Evolutionary conservation across 352 stramenopile genomes (phyloP).

Genomic region (Phytophthora melonis): DNA sequence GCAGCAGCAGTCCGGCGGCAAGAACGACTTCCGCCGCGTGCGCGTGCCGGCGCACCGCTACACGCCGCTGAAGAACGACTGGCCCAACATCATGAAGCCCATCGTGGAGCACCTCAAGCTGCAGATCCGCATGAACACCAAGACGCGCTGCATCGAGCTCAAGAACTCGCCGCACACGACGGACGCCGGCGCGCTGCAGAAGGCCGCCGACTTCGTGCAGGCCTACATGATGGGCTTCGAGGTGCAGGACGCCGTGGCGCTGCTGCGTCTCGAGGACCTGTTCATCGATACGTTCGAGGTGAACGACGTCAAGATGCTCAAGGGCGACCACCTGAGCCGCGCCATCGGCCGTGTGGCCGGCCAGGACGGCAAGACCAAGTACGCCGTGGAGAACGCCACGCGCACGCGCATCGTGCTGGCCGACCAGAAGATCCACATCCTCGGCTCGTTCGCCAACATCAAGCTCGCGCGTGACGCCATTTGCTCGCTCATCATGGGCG

Average conservation of each 20-base stretch:
- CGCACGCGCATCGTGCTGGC: slow-evolving; percentile 98
- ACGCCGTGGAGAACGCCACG: slow-evolving; percentile 99
- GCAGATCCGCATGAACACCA: slow-evolving; percentile 99
- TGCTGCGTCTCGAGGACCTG: slow-evolving; percentile 99
- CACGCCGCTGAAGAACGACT: slow-evolving; percentile 98
- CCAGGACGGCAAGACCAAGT: slow-evolving; percentile 99
- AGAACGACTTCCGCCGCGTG: slow-evolving; percentile 96
- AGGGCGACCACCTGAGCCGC: slow-evolving; percentile 98
- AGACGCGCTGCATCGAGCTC: slow-evolving; percentile 98
- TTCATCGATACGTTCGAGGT: slow-evolving; percentile 99
- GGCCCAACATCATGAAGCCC: slow-evolving; percentile 99
- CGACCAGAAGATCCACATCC: slow-evolving; percentile 98
- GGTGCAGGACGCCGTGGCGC: slow-evolving; percentile 96
- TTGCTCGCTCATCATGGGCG: slow-evolving; percentile 95
- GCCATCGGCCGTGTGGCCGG: slow-evolving; percentile 98
- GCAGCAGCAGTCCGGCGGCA: slow-evolving; percentile 82
- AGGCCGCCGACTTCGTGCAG: slow-evolving; percentile 97
- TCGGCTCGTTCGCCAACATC: slow-evolving; percentile 99
- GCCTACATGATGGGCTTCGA: slow-evolving; percentile 99
- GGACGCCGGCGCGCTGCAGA: slow-evolving; percentile 96
- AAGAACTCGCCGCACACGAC: slow-evolving; percentile 95
- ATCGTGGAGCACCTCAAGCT: slow-evolving; percentile 99
- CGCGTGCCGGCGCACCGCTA: slow-evolving; percentile 97
- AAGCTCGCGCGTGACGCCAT: slow-evolving; percentile 95
- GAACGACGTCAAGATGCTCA: slow-evolving; percentile 97